These are phyloP conservation scores for Alternaria solani DNA, from an alignment of 2,329 filamentous ascomycete species.

Conservation along the genomic window DNA sequence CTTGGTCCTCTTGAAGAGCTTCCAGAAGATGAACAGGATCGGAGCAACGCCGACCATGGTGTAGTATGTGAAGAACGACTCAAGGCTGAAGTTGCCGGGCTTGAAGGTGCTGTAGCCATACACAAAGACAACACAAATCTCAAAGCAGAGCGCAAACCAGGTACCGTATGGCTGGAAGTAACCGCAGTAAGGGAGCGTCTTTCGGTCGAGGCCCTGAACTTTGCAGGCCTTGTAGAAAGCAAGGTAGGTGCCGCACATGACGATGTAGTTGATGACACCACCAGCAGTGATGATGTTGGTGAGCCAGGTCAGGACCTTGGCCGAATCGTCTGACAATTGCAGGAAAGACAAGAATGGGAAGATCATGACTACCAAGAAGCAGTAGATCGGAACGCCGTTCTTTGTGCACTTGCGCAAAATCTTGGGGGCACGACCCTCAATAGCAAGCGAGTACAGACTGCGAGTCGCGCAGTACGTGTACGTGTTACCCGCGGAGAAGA, in stretches of 20 bases:
- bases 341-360: slow-evolving; percentile 78
- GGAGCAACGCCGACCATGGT: slow-evolving; percentile 61
- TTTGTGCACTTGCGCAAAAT: slow-evolving; percentile 67
- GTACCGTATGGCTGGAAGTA: slow-evolving; percentile 62
- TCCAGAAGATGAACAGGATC: slow-evolving; percentile 67
- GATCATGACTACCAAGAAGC: slow-evolving; percentile 69
- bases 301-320: slow-evolving; percentile 77
- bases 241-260: slow-evolving; percentile 67
- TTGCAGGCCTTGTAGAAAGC: slow-evolving; percentile 63
- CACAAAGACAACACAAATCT: slow-evolving; percentile 60
- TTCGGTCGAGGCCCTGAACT: slow-evolving; percentile 59
- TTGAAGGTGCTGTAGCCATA: slow-evolving; percentile 64
- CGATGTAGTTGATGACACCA: slow-evolving; percentile 58
- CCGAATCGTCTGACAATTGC: slow-evolving; percentile 70
- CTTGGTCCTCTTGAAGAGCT: slow-evolving; percentile 67
- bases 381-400: slow-evolving; percentile 76
- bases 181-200: slow-evolving; percentile 58
- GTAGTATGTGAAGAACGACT: slow-evolving; percentile 64
- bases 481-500: slow-evolving; percentile 65
- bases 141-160: slow-evolving; percentile 58
- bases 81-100: slow-evolving; percentile 56
- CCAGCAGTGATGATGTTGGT: slow-evolving; percentile 76
- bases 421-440: slow-evolving; percentile 62
- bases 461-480: slow-evolving; percentile 64
- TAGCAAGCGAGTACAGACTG: slow-evolving; percentile 61